phyloP scores from a whole-genome alignment of 2,329 filamentous ascomycete species.

The Alternaria ethzedia region DNA sequence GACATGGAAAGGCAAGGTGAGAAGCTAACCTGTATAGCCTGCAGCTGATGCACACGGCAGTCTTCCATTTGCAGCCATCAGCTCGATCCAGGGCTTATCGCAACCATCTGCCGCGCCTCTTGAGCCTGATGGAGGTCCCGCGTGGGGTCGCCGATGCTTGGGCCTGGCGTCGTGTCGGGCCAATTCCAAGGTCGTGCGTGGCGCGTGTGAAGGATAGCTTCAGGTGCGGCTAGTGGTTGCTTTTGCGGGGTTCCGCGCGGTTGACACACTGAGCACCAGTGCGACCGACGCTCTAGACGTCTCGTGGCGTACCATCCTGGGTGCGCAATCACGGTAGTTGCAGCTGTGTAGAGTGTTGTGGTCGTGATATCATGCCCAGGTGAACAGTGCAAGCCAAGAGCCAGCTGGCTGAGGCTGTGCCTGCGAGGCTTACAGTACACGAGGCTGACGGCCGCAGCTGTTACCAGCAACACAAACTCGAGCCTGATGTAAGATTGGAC shows the following conservation, averaged over 20 bases:
- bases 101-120: background rate
- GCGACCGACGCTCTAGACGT: background rate
- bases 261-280: background rate
- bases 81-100: conserved; percentile 3
- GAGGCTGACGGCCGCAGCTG: background rate
- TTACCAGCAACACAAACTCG: background rate
- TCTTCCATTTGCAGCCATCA: conserved; percentile 1
- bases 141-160: conserved; percentile 4
- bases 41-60: conserved; percentile 11
- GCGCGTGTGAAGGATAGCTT: background rate
- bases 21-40: conserved; percentile 10
- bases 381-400: background rate
- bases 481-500: background rate
- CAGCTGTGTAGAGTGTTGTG: background rate
- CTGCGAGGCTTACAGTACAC: background rate
- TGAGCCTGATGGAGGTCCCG: conserved; percentile 4
- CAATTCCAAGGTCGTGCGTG: background rate
- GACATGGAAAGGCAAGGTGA: background rate
- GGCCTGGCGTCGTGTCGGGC: background rate
- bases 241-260: conserved; percentile 1
- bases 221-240: background rate
- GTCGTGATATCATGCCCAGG: background rate
- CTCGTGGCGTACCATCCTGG: background rate
- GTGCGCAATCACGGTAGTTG: background rate
- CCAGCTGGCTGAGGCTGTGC: background rate